Percentiles rank a stretch among this genome's conserved stretches.
Evolutionary conservation across 768 basidiomycete genomes (phyloP).

Genomic region (Rhodosporidiobolus sp.): DNA sequence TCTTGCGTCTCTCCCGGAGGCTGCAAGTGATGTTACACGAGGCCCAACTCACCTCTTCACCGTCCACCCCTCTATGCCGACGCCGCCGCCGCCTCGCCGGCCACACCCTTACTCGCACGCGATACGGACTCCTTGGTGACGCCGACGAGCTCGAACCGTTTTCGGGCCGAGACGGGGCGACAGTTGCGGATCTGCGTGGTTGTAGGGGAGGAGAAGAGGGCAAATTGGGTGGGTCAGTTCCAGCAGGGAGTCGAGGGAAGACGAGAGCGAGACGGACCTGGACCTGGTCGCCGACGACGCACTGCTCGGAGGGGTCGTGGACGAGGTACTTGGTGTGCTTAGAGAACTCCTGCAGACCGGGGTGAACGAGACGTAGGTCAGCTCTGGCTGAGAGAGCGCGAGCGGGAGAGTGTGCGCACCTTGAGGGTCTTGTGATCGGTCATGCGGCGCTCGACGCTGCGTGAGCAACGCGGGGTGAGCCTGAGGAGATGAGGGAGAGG

Average conservation of each 20-base stretch:
- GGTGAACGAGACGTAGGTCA: not conserved
- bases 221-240: not conserved
- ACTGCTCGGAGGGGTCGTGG: slow-evolving; percentile 27
- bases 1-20: too few relatives aligned
- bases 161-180: slow-evolving; percentile 36
- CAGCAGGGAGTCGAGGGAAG: not conserved
- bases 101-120: slow-evolving; percentile 11
- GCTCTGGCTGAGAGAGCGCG: not conserved
- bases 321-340: slow-evolving; percentile 38
- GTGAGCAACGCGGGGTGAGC: not conserved
- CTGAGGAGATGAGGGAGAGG: not conserved
- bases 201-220: not conserved
- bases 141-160: slow-evolving; percentile 38
- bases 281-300: slow-evolving; percentile 35
- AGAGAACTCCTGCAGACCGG: slow-evolving; percentile 32
- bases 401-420: not conserved
- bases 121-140: slow-evolving; percentile 15
- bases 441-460: slow-evolving; percentile 30
- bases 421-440: slow-evolving; percentile 40
- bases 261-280: slow-evolving; percentile 3
- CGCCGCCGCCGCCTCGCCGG: not conserved
- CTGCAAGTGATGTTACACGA: too few relatives aligned
- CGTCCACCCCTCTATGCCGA: not conserved
- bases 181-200: slow-evolving; percentile 33
- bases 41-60: too few relatives aligned